Conservation (phyloP, 2,329 filamentous ascomycete species). For the Epichloe hybrida region DNA sequence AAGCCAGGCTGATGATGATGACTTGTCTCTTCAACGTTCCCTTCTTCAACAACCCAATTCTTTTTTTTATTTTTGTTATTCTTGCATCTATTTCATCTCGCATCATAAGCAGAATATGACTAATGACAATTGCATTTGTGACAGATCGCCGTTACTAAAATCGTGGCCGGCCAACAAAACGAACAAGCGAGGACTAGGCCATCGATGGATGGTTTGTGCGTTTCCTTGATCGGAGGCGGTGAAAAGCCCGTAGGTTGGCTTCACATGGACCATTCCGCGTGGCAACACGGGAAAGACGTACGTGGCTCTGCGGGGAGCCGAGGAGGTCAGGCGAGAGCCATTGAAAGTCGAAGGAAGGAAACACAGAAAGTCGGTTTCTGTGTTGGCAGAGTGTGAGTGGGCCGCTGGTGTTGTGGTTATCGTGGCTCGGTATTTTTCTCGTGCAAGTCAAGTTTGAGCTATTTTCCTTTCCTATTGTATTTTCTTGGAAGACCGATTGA, state of each 20-base stretch:
- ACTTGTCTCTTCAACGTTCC: not conserved
- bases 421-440: not conserved
- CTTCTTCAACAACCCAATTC: not conserved
- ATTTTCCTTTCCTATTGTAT: not conserved
- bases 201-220: not conserved
- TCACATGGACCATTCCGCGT: not conserved
- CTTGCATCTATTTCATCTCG: not conserved
- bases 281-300: not conserved
- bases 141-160: slow-evolving; percentile 12
- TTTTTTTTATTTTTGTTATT: not conserved
- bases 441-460: not conserved
- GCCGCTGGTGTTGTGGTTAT: not conserved
- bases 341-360: not conserved
- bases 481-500: no score
- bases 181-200: not conserved
- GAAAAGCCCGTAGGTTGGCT: not conserved
- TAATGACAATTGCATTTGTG: slow-evolving; percentile 6
- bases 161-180: not conserved
- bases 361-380: not conserved
- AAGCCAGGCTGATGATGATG: not conserved
- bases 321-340: not conserved
- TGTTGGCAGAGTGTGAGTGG: not conserved
- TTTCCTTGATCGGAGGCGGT: not conserved
- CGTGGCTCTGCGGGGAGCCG: not conserved
- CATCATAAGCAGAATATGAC: slow-evolving; percentile 1